phyloP scores from a whole-genome alignment of 495 filamentous ascomycete genomes.

The Lasiosphaeria hispida region DNA sequence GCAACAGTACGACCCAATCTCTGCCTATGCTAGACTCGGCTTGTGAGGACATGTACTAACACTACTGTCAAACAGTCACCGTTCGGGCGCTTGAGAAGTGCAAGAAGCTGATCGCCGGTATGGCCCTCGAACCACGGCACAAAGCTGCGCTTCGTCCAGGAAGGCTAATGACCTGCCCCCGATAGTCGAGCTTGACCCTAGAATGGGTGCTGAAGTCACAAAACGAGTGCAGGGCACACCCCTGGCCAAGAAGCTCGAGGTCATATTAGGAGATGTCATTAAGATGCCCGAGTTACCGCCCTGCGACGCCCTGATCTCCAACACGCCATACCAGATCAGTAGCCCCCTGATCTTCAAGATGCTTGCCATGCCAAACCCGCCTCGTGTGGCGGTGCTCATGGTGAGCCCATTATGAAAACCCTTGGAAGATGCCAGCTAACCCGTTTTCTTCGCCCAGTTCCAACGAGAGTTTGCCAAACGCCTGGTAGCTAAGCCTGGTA shows the following conservation, averaged over 20 bases:
- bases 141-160: background rate
- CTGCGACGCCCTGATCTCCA: constrained; percentile 89
- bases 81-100: constrained; percentile 84
- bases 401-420: constrained; percentile 41
- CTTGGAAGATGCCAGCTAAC: constrained; percentile 4
- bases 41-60: constrained; percentile 17
- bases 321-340: constrained; percentile 93
- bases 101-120: constrained; percentile 72
- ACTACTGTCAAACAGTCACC: constrained; percentile 61
- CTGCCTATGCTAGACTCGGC: background rate
- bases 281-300: constrained; percentile 75
- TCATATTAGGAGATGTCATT: constrained; percentile 89
- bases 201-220: constrained; percentile 95
- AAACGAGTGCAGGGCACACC: constrained; percentile 89
- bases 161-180: constrained; percentile 1
- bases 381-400: constrained; percentile 82
- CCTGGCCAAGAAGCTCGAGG: constrained; percentile 72
- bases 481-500: constrained; percentile 32
- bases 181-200: constrained; percentile 82
- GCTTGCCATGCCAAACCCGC: constrained; percentile 66
- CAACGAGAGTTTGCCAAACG: constrained; percentile 37
- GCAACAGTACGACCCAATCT: constrained; percentile 25
- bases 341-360: constrained; percentile 91
- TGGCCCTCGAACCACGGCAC: background rate
- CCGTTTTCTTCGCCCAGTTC: constrained; percentile 15